Base-by-base conservation (phyloP, 306 rosid species). In the Boehmeria nivea region DNA sequence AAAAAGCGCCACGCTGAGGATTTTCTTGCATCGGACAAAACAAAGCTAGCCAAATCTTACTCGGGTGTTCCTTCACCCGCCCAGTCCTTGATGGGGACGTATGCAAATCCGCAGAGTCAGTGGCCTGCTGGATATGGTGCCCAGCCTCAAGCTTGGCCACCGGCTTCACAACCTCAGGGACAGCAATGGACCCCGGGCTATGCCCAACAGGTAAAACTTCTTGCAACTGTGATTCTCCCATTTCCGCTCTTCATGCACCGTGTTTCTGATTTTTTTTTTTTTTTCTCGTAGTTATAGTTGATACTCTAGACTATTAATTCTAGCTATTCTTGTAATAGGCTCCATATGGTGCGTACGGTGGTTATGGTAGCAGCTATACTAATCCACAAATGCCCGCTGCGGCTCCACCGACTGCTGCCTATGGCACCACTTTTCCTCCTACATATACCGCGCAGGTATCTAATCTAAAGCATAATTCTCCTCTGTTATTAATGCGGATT, bases 1-100 rank as follows among this genome's bases (percentile, higher is more conserved):
- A 93, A 81, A 72, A 93, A 93, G 66, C 96, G 99, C 57, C 89
- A 83, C n/a, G 90, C 99, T 0, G 99, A 93, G 53, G 99, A 93
- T 71, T 77, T 71, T 66, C 77, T 93, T 19, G 77, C 86, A 42
- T 93, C 99, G 18, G 96, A 93, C 67, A 93, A 85, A 75, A 67
- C 85, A 10, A 93, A 93, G 73, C 51, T 76, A 26, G 72, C 88
- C 5, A 85, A 85, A 75, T 57, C 95, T 9, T 93, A 83, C 67
- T 71, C 94, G 37, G 70, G 79, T 33, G 84, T 53, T 60, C 83
- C 83, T 44, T 82, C 98, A 48, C 79, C 96, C 14, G 96, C 84
- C 48, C 99, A 93, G 62, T 75, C 99, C 22, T 43, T 68, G 59
- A 56, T 77, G 69, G 95, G 95, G 45, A 76, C 89, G 66, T 93